phyloP scores from a whole-genome alignment of 208 protist genomes.

The Leishmania tropica region DNA sequence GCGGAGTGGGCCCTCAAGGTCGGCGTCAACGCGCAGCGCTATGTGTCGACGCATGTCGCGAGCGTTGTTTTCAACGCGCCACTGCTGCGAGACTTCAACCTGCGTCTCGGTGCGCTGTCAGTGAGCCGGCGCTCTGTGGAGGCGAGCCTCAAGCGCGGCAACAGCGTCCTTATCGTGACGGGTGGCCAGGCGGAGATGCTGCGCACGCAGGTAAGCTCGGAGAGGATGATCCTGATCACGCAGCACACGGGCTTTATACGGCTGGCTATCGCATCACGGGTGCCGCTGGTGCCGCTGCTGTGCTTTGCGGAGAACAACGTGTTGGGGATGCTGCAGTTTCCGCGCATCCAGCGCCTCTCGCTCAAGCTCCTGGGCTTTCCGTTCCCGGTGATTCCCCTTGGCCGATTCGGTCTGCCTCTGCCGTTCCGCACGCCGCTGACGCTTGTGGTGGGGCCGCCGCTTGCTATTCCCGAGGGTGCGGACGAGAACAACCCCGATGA shows the following conservation, averaged over 20 bases:
- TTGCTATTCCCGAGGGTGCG: constrained; percentile 59
- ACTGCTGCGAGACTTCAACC: constrained; percentile 76
- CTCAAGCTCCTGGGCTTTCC: constrained; percentile 80
- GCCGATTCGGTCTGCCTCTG: constrained; percentile 68
- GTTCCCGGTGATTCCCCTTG: constrained; percentile 78
- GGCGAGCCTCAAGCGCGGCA: constrained; percentile 57
- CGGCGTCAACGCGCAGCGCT: constrained; percentile 43
- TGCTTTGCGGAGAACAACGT: constrained; percentile 88
- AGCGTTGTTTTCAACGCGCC: constrained; percentile 83
- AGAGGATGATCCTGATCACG: constrained; percentile 64
- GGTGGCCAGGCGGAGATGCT: constrained; percentile 91
- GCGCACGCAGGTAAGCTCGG: constrained; percentile 46
- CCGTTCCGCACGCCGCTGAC: constrained; percentile 66
- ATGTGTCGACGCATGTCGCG: constrained; percentile 69
- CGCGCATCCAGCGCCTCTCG: constrained; percentile 57
- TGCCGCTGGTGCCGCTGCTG: constrained; percentile 81
- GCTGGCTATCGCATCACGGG: constrained; percentile 59
- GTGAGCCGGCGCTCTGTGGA: constrained; percentile 62
- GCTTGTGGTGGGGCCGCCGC: constrained; percentile 67
- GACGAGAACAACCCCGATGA: constrained; percentile 62
- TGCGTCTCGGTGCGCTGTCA: constrained; percentile 54
- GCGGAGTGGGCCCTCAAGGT: constrained; percentile 61
- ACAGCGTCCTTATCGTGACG: constrained; percentile 80
- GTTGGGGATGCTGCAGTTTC: constrained; percentile 63
- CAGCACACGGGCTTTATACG: constrained; percentile 86